These are phyloP conservation scores for Fusarium sp. DNA, from an alignment of 2,329 filamentous ascomycete species.

Conservation along the genomic window DNA sequence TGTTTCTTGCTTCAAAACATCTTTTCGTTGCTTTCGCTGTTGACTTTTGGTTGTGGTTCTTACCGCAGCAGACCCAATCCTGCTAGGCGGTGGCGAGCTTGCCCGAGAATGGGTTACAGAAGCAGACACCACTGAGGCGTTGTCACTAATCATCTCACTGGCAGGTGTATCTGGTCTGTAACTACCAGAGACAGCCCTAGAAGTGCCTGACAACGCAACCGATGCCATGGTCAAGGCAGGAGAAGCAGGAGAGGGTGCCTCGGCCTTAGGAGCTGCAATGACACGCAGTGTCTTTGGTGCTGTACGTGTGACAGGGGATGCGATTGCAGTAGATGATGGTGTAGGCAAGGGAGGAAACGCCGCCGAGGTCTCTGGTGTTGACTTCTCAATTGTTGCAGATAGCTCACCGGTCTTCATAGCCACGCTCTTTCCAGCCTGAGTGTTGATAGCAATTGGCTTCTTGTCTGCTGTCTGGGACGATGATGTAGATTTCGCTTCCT, in stretches of 20 bases:
- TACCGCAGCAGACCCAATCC: constrained; percentile 74
- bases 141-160: constrained; percentile 81
- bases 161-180: constrained; percentile 75
- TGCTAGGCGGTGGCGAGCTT: constrained; percentile 73
- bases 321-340: constrained; percentile 54
- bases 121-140: constrained; percentile 76
- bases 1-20: constrained; percentile 71
- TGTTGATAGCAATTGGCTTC: constrained; percentile 57
- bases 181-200: constrained; percentile 44
- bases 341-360: constrained; percentile 62
- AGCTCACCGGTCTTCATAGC: constrained; percentile 45
- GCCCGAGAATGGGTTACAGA: constrained; percentile 74
- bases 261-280: constrained; percentile 71
- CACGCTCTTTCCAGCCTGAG: constrained; percentile 55
- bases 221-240: constrained; percentile 46
- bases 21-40: constrained; percentile 78
- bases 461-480: constrained; percentile 23
- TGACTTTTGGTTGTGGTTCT: constrained; percentile 80
- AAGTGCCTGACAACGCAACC: constrained; percentile 41
- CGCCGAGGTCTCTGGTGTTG: constrained; percentile 44
- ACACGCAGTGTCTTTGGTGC: constrained; percentile 75
- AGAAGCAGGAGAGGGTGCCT: constrained; percentile 57
- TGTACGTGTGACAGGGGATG: constrained; percentile 61
- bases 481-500: constrained; percentile 19
- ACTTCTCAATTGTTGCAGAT: constrained; percentile 46